A percentile compares a stretch with the other conserved stretches of the same genome.
These are phyloP conservation scores for Amanita rubescens DNA, from an alignment of 768 basidiomycete genomes.

Conservation along the genomic window DNA sequence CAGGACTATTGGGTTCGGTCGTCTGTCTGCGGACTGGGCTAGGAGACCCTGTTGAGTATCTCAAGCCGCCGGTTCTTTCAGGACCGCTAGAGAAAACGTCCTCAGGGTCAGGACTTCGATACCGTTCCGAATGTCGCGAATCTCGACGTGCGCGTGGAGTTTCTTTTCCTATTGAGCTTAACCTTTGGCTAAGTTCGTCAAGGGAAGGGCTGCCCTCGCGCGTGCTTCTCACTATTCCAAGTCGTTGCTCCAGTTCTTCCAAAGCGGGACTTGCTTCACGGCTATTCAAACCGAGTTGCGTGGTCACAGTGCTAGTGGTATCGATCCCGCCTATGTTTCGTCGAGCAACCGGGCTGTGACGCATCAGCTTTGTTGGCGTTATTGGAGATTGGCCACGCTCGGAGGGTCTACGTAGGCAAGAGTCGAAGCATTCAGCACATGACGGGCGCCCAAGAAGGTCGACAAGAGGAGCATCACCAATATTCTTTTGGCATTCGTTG, in stretches of 20 bases:
- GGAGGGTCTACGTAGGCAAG: slow-evolving; percentile 54
- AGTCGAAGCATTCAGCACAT: slow-evolving; percentile 77
- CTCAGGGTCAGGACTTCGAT: slow-evolving; percentile 17
- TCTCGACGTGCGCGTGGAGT: slow-evolving; percentile 14
- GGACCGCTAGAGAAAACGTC: slow-evolving; percentile 3
- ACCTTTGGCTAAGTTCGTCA: slow-evolving; percentile 40
- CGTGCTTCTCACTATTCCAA: slow-evolving; percentile 43
- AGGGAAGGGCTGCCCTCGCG: slow-evolving; percentile 49
- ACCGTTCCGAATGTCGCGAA: slow-evolving; percentile 18
- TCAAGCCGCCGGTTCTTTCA: slow-evolving; percentile 8
- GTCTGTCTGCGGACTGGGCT: slow-evolving; percentile 20
- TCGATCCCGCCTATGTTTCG: slow-evolving; percentile 41
- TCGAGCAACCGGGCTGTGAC: slow-evolving; percentile 22
- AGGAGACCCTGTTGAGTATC: slow-evolving; percentile 15
- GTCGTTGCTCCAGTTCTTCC: slow-evolving; percentile 54
- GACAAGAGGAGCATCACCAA: slow-evolving; percentile 71
- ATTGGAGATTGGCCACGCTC: slow-evolving; percentile 28
- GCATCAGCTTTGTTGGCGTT: slow-evolving; percentile 20
- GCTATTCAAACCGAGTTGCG: slow-evolving; percentile 21
- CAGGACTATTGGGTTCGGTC: slow-evolving; percentile 18
- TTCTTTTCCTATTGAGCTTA: slow-evolving; percentile 32
- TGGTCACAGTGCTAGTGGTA: slow-evolving; percentile 21
- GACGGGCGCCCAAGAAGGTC: slow-evolving; percentile 78
- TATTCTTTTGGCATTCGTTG: slow-evolving; percentile 61
- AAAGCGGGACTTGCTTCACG: slow-evolving; percentile 53